Base-by-base conservation (phyloP, 331 rosid genomes). In the Spiraea crenata region DNA sequence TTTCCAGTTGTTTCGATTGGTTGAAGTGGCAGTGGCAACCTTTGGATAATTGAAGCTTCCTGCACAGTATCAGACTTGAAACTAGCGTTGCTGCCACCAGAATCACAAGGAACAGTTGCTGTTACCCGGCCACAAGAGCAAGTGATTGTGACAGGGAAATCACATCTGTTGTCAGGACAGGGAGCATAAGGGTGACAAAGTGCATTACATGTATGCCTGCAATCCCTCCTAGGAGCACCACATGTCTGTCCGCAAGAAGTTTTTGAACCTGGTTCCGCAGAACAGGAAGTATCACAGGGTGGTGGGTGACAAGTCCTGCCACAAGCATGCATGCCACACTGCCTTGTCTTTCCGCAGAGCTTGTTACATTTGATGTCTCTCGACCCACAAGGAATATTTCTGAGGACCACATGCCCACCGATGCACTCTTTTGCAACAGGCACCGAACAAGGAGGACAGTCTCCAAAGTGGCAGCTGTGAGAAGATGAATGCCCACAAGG, bases 381-480 rank as follows among this genome's bases (percentile, higher is more conserved):
- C 3, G 98, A 93, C 49, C 98, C 96, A 57, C 98, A 93, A 65
- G 98, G 98, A 72, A 90, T 90, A 79, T 93, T 93, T 79, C 97
- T 79, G 48, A 93, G 97, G 76, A 93, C 85, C 34, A 90, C 93
- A 80, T 93, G 98, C 41, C 97, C 96, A 13, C 98, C 97, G 44
- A 93, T 75, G 74, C 98, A 93, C 69, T 93, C 96, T 79, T 93
- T 93, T 17, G 98, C 88, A 61, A 90, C 81, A 6, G 98, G 98
- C 80, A 93, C 96, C 0, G 97, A 80, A 83, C 98, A 93, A 35
- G 97, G 96, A 5, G 97, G 92, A 73, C 98, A 93, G 58, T 90
- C 97, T 73, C 98, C 98, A 74, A 90, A 90, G 80, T 93, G 98
- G 85, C 98, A 93, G 83, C 90, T 88, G 77, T 93, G 98, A 49